Evolutionary conservation across 192 early-diverging fungal genomes (phyloP).

Genomic region (Coemansia asiatica): DNA sequence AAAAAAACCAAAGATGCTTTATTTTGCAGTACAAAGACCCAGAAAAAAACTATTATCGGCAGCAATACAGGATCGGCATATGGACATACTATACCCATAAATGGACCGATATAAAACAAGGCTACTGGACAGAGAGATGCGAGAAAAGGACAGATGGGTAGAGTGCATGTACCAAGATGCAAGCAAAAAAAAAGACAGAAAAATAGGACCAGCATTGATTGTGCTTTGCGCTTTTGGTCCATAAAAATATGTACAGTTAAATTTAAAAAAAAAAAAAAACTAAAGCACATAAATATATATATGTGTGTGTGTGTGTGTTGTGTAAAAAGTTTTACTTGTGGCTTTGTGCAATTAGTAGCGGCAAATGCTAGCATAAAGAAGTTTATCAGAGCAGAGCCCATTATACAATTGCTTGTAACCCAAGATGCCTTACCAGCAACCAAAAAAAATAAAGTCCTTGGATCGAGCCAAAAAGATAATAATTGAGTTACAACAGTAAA

Average conservation of each 20-base stretch:
- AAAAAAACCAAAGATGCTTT: background rate
- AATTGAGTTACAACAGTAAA: too few relatives aligned
- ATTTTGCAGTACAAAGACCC: background rate
- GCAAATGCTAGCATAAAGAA: too few relatives aligned
- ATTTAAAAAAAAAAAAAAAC: background rate
- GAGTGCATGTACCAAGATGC: background rate
- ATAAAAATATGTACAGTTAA: too few relatives aligned
- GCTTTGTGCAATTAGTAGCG: too few relatives aligned
- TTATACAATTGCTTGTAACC: background rate
- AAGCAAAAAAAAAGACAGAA: background rate
- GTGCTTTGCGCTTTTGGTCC: background rate
- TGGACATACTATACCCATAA: background rate
- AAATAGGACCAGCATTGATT: background rate
- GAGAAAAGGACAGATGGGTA: background rate
- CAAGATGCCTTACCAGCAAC: conserved; percentile 3
- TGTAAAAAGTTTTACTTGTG: background rate
- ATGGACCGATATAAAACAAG: background rate
- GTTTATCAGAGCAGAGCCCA: background rate
- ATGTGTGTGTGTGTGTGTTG: background rate
- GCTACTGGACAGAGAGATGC: background rate
- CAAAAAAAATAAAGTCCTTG: background rate
- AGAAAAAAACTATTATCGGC: background rate
- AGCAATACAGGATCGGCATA: background rate
- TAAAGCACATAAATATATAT: background rate
- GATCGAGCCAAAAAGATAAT: too few relatives aligned